Base-by-base conservation (phyloP, 805 yeast genomes). In the Jamesozyma piceae region DNA sequence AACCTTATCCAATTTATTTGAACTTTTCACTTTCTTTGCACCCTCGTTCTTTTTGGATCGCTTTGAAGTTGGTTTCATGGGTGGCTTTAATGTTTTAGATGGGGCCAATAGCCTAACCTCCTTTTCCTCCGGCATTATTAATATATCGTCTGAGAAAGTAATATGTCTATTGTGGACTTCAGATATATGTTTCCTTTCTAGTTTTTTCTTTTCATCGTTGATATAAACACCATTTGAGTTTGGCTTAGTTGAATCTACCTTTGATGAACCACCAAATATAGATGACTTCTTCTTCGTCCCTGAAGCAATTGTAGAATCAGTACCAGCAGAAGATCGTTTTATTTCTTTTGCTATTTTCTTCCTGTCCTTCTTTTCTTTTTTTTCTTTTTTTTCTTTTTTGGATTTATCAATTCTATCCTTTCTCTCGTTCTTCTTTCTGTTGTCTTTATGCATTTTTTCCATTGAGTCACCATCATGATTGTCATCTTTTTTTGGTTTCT, bases 221-320 rank as follows among this genome's bases (percentile, higher is more conserved):
- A 53, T 44, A 33, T 51, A 50, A 6, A 37, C 28, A 5, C 48
- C 46, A 17, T 38, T 46, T 13, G 20, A n/a, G 9, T 31, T 41
- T 6, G 38, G 29, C 9, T 40, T 34, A 5, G 41, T 45, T 27
- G 45, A 34, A 24, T 24, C 28, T 3, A 49, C 43, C 14, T 51
- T 21, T 11, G 51, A 35, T 2, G 55, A 51, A 2, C 49, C 57
- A 10, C 63, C 60, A 46, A 61, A 61, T 22, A 61, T 53, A 1
- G 64, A 57, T 2, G 65, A 61, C 41, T 58, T 61, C 41, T 55
- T 59, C 40, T 53, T 57, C 3, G 53, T 50, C 15, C 61, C 60
- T 11, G 50, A 37, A 11, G 45, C 17, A 5, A 26, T 20, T 13
- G 38, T 8, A 4, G 36, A 11, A 2, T 17, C 33, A 4, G 19